Evolutionary conservation across 2,329 filamentous ascomycete genomes (phyloP).

Genomic region (Hyphodiscus sp.): DNA sequence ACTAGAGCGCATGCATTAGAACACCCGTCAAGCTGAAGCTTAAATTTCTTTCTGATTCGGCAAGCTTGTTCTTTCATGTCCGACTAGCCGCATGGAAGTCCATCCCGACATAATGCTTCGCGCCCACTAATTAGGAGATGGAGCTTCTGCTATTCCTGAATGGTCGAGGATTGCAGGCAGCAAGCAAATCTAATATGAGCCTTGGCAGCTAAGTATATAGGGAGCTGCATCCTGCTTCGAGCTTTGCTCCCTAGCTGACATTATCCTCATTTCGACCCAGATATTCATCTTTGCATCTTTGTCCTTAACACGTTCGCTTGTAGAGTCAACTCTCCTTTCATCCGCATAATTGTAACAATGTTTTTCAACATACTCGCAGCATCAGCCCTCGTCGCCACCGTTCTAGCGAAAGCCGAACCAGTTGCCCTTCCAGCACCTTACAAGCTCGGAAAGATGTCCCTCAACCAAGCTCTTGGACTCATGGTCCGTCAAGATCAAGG

Average conservation of each 20-base stretch:
- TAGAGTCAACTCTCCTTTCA: neutral
- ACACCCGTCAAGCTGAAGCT: too few relatives aligned
- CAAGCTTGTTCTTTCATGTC: neutral
- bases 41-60: too few relatives aligned
- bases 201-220: too few relatives aligned
- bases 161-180: too few relatives aligned
- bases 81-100: neutral
- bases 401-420: slow-evolving; percentile 26
- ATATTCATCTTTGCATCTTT: neutral
- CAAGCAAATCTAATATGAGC: too few relatives aligned
- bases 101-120: neutral
- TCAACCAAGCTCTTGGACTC: slow-evolving; percentile 36
- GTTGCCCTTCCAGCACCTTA: slow-evolving; percentile 26
- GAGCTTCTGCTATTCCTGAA: too few relatives aligned
- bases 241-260: neutral
- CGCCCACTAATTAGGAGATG: neutral
- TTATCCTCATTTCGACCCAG: neutral
- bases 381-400: slow-evolving; percentile 23
- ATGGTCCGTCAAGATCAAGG: slow-evolving; percentile 39
- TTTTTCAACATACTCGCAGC: slow-evolving; percentile 24
- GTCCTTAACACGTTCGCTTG: slow-evolving; percentile 10
- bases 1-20: too few relatives aligned
- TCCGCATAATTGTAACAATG: slow-evolving; percentile 23
- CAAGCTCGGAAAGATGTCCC: slow-evolving; percentile 34
- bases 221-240: neutral